A percentile compares a stretch with the other conserved stretches of the same genome.
phyloP scores from a whole-genome alignment of 768 basidiomycete species.

The Tricholoma saponaceum region DNA sequence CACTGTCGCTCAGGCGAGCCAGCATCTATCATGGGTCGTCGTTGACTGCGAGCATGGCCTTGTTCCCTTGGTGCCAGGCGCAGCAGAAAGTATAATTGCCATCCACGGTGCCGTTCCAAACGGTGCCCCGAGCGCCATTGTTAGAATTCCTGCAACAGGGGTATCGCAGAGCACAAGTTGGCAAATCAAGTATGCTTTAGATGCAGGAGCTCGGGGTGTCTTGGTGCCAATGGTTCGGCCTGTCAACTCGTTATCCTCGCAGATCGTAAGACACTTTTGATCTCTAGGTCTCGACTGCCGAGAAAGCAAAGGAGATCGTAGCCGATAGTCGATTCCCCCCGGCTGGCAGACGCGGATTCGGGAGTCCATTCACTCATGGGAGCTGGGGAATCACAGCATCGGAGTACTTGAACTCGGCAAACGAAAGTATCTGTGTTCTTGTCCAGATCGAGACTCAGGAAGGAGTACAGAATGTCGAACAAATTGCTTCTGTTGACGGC shows the following conservation, averaged over 20 bases:
- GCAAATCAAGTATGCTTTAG: slow-evolving; percentile 72
- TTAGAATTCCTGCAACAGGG: slow-evolving; percentile 64
- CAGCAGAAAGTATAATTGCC: slow-evolving; percentile 51
- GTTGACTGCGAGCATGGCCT: slow-evolving; percentile 71
- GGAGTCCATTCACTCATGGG: slow-evolving; percentile 57
- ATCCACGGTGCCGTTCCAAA: slow-evolving; percentile 41
- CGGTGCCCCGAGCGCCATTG: slow-evolving; percentile 50
- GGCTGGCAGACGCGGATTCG: slow-evolving; percentile 57
- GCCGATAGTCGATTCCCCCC: slow-evolving; percentile 61
- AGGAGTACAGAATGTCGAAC: slow-evolving; percentile 53
- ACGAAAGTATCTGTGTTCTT: slow-evolving; percentile 51
- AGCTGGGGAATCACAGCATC: slow-evolving; percentile 48
- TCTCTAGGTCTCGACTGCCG: slow-evolving; percentile 49
- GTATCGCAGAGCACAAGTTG: slow-evolving; percentile 50
- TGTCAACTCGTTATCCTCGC: not conserved
- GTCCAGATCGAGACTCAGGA: slow-evolving; percentile 66
- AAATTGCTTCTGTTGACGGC: slow-evolving; percentile 58
- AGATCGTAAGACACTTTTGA: not conserved
- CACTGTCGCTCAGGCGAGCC: slow-evolving; percentile 51
- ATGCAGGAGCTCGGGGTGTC: slow-evolving; percentile 62
- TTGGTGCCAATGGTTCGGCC: slow-evolving; percentile 61
- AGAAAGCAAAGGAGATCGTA: slow-evolving; percentile 54
- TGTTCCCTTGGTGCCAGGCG: slow-evolving; percentile 49
- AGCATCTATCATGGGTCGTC: slow-evolving; percentile 56
- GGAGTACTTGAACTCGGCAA: slow-evolving; percentile 54